Evolutionary conservation across 169 alveolate genomes (phyloP), one percentile per base, ranked within the genome.

Genomic region (Cryptosporidium tyzzeri): DNA sequence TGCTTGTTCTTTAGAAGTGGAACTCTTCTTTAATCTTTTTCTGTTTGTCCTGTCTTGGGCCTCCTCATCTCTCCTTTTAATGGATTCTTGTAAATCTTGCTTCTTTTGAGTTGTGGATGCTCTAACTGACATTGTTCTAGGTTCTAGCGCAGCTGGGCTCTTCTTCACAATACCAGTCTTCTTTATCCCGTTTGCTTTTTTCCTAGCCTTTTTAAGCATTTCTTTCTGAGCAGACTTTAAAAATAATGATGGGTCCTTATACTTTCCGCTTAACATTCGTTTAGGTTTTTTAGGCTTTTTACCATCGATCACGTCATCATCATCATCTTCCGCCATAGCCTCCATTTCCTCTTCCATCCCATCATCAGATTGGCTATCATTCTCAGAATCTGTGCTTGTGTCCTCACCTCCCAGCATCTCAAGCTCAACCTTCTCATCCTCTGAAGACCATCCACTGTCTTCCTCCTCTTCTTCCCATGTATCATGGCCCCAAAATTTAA

Each of bases 391-490:
- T 9, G 71, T 65, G 18, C 37, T 41, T 12, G 89, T 62, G 39
- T 59, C 59, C n/a, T 37, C 75, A 26, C 53, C 73, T 1, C 89
- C 75, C 33, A 65, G 51, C n/a, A 62, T 65, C 55, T 80, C 89
- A 80, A 65, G 75, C 45, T 80, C 89, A 18, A 62, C 74, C 58
- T 89, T 68, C 18, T 89, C 92, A 48, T 91, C 85, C 35, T 84
- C 92, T 6, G 84, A 68, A 23, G 89, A 80, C 84, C 91, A 89
- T 9, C 85, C 93, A 41, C 85, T 84, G 37, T 89, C 93, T 14
- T 55, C 59, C 4, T 68, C 86, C 18, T 71, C 85, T 53, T 89
- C 93, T 26, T 89, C 85, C 84, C 89, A 89, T 7, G 85, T 84
- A 8, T 75, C 51, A 55, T 89, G 93, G 23, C 80, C 86, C 93